Base-by-base conservation (phyloP, 352 stramenopile genomes). In the Phytopythium boreale region DNA sequence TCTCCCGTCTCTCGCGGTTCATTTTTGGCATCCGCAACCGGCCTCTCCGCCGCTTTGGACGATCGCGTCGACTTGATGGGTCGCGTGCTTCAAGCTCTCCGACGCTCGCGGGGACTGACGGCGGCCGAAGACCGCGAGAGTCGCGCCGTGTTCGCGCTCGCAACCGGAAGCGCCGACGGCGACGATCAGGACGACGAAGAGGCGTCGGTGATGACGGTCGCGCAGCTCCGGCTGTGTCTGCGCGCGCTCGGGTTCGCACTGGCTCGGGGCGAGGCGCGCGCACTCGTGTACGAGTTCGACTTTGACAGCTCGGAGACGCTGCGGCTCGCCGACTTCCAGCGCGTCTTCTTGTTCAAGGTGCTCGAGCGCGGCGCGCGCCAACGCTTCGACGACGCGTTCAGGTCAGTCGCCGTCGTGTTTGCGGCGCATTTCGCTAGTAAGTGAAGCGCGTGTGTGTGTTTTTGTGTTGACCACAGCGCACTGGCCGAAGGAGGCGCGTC, bases 231-330 rank as follows among this genome's bases (percentile, higher is more conserved):
- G 44, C 24, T 61, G 47, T 76, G 70, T 64, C 63, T 83, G 27
- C 58, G 59, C 31, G 72, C 72, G 34, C 47, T 83, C 26, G 70
- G 65, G 9, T 79, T 79, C 47, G 49, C 20, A 15, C 26, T 74
- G 7, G 47, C 55, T 0, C 69, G 66, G 24, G 53, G 36, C 2
- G 75, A 83, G 41, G 70, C 68, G 9, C 41, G 61, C 24, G 49
- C 63, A 24, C 70, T 83, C 19, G 71, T 81, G 26, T 81, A 83
- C 60, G 72, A 80, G 60, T 79, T 83, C 46, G 75, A 83, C 68
- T 83, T 75, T 57, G 66, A 69, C n/a, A 64, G 63, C 53, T 63
- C 72, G 0, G 58, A 57, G 22, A 70, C 63, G 22, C 69, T 83
- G 50, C 63, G 50, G 1, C 62, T 81, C 31, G 62, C 47, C 5